Conservation (phyloP, 2,329 filamentous ascomycete genomes). For the Ophiostoma piceae region DNA sequence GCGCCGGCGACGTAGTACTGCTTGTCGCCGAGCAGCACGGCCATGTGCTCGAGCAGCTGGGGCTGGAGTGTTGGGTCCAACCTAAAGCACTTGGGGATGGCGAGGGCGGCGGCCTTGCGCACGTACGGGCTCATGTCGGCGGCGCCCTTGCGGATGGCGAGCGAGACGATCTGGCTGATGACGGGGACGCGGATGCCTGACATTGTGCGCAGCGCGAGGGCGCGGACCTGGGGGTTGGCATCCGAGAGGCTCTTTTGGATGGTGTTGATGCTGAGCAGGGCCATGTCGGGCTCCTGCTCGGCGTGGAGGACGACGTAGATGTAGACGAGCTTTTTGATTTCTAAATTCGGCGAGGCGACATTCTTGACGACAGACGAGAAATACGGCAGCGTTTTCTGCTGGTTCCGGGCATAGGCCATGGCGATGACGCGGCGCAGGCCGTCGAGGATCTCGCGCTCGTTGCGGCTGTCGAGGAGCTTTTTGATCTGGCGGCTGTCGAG, state of each 20-base stretch:
- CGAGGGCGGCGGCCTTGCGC: conserved; percentile 83
- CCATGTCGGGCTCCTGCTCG: conserved; percentile 91
- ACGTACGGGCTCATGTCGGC: conserved; percentile 94
- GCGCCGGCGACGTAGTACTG: conserved; percentile 97
- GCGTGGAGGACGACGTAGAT: conserved; percentile 97
- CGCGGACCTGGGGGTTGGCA: conserved; percentile 80
- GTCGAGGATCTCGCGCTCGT: conserved; percentile 88
- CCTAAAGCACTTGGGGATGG: conserved; percentile 92
- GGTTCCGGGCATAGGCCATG: conserved; percentile 76
- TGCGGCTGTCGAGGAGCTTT: conserved; percentile 88
- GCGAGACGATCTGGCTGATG: conserved; percentile 92
- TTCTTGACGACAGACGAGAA: conserved; percentile 99
- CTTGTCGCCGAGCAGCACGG: conserved; percentile 74
- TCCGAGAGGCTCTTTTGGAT: conserved; percentile 97
- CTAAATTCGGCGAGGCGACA: conserved; percentile 85
- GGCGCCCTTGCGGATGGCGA: conserved; percentile 90
- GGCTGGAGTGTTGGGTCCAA: conserved; percentile 81
- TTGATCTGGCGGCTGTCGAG: conserved; percentile 81
- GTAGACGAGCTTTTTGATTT: conserved; percentile 97
- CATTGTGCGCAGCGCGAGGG: conserved; percentile 93
- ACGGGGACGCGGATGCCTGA: conserved; percentile 94
- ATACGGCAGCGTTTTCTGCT: conserved; percentile 77
- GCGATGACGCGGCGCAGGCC: conserved; percentile 83
- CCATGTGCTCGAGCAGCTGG: conserved; percentile 76
- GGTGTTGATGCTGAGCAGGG: conserved; percentile 93